These are phyloP conservation scores for Gossypium davidsonii DNA, from an alignment of 441 rosid genomes.

Conservation along the genomic window DNA sequence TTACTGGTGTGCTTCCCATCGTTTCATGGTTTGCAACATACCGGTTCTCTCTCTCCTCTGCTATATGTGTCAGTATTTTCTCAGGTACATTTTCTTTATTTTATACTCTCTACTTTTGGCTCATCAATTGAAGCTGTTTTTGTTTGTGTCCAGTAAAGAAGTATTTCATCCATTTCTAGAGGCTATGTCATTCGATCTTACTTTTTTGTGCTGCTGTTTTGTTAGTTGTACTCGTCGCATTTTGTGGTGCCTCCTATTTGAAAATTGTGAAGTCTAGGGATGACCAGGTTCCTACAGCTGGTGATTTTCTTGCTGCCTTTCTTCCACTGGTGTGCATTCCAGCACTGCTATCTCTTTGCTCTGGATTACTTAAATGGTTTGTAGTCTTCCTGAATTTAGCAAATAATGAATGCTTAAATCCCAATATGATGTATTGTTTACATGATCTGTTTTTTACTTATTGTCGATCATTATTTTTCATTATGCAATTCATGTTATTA, in stretches of 20 bases:
- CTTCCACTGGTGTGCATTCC: constrained; percentile 98
- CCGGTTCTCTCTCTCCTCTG: constrained; percentile 90
- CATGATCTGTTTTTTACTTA: constrained; percentile 14
- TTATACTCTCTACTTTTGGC: background rate
- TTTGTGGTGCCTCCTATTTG: constrained; percentile 87
- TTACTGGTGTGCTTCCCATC: constrained; percentile 92
- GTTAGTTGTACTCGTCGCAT: constrained; percentile 87
- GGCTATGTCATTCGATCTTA: constrained; percentile 7
- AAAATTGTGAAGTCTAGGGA: constrained; percentile 90
- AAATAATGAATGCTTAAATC: constrained; percentile 16
- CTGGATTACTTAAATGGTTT: constrained; percentile 97
- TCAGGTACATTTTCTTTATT: constrained; percentile 50
- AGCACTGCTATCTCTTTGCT: constrained; percentile 78
- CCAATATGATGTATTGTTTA: constrained; percentile 14
- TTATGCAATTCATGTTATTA: constrained; percentile 3
- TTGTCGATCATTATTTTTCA: background rate
- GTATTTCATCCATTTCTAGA: constrained; percentile 10
- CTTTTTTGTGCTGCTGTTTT: constrained; percentile 28
- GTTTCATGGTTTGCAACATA: constrained; percentile 98
- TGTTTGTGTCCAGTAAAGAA: constrained; percentile 10
- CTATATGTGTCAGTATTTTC: constrained; percentile 74
- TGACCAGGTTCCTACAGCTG: constrained; percentile 79
- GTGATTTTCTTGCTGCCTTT: constrained; percentile 94
- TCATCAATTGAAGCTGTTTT: background rate
- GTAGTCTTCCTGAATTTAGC: constrained; percentile 23